These are phyloP conservation scores for Cladosporium sp. DNA, from an alignment of 2,329 filamentous ascomycete genomes.

Conservation along the genomic window DNA sequence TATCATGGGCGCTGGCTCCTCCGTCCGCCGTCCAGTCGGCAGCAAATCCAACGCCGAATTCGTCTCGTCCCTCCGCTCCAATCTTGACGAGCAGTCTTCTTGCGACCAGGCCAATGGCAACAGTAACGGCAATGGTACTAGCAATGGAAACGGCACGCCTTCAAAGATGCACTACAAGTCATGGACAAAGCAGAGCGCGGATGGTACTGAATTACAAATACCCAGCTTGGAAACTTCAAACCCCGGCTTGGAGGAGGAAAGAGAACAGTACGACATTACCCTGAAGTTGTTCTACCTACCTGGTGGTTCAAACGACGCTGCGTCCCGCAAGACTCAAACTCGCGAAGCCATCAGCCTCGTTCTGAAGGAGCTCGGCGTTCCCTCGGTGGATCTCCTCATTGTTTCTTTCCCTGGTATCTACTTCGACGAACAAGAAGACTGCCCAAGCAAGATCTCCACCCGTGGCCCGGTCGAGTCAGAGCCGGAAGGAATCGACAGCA, in stretches of 20 bases:
- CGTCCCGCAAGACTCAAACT: slow-evolving; percentile 67
- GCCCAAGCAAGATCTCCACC: slow-evolving; percentile 54
- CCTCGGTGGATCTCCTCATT: slow-evolving; percentile 80
- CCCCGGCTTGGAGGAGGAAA: slow-evolving; percentile 73
- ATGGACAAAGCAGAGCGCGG: slow-evolving; percentile 71
- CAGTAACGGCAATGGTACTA: slow-evolving; percentile 15
- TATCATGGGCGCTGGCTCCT: slow-evolving; percentile 78
- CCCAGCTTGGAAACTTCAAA: slow-evolving; percentile 71
- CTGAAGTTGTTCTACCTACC: slow-evolving; percentile 93
- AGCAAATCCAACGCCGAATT: slow-evolving; percentile 92
- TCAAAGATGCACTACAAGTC: slow-evolving; percentile 37
- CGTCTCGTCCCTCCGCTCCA: slow-evolving; percentile 79
- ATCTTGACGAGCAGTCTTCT: slow-evolving; percentile 51
- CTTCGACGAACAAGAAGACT: slow-evolving; percentile 85
- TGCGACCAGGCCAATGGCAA: slow-evolving; percentile 14
- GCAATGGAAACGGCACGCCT: slow-evolving; percentile 15
- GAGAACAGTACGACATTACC: slow-evolving; percentile 85
- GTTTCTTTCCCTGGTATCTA: slow-evolving; percentile 89
- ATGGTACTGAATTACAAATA: slow-evolving; percentile 46
- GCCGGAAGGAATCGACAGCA: slow-evolving; percentile 54
- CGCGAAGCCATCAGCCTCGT: slow-evolving; percentile 77
- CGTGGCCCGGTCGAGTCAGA: slow-evolving; percentile 41
- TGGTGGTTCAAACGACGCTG: slow-evolving; percentile 37
- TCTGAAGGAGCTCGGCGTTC: slow-evolving; percentile 70
- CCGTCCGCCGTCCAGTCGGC: slow-evolving; percentile 72